Conservation (phyloP, 2,329 filamentous ascomycete genomes). For the Fusarium haematococcum region DNA sequence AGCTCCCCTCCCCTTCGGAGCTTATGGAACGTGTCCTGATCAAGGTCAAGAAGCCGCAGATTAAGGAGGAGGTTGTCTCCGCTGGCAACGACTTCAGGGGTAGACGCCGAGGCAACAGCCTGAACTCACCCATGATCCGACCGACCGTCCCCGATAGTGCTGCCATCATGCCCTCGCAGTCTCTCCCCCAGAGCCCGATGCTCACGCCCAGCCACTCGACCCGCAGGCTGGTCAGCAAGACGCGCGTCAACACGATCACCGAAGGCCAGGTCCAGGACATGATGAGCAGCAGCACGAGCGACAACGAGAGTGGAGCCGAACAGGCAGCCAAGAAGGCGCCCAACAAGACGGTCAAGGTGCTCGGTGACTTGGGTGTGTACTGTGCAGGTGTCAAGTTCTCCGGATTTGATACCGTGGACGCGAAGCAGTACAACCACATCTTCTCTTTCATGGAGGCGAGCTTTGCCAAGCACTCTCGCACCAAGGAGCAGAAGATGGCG, state of each 20-base stretch:
- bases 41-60: slow-evolving; percentile 87
- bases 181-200: slow-evolving; percentile 66
- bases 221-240: slow-evolving; percentile 62
- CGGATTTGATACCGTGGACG: slow-evolving; percentile 81
- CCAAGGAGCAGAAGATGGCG: slow-evolving; percentile 79
- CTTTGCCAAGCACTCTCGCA: slow-evolving; percentile 83
- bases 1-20: slow-evolving; percentile 87
- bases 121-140: slow-evolving; percentile 74
- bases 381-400: slow-evolving; percentile 82
- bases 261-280: slow-evolving; percentile 67
- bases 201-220: slow-evolving; percentile 63
- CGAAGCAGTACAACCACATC: slow-evolving; percentile 91
- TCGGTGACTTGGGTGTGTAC: slow-evolving; percentile 88
- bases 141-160: slow-evolving; percentile 71
- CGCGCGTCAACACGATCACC: slow-evolving; percentile 67
- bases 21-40: slow-evolving; percentile 86
- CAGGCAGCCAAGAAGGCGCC: slow-evolving; percentile 70
- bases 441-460: slow-evolving; percentile 94
- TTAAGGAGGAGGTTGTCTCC: slow-evolving; percentile 54
- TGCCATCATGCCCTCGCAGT: slow-evolving; percentile 60
- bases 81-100: slow-evolving; percentile 51
- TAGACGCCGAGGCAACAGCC: slow-evolving; percentile 73
- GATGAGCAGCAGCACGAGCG: slow-evolving; percentile 76
- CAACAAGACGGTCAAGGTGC: slow-evolving; percentile 86
- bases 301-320: slow-evolving; percentile 79